Percentiles rank a stretch among this genome's conserved stretches.
These are phyloP conservation scores for Monilinia vaccinii-corymbosi DNA, from an alignment of 2,329 filamentous ascomycete species.

Conservation along the genomic window DNA sequence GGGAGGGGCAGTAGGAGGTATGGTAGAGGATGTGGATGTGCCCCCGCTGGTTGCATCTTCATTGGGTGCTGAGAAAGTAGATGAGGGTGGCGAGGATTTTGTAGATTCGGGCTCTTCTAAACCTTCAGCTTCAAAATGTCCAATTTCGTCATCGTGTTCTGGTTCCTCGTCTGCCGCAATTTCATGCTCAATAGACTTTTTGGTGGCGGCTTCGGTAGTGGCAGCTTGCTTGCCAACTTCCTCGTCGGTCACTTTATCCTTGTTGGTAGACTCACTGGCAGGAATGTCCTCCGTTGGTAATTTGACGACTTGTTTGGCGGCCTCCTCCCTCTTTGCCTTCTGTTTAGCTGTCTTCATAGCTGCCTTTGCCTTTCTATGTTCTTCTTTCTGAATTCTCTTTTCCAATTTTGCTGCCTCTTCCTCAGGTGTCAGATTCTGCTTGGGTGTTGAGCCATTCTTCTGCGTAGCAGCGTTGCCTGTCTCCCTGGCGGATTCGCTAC, in stretches of 20 bases:
- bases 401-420: not conserved
- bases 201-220: constrained; percentile 9
- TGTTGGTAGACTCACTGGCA: constrained; percentile 19
- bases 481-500: not conserved
- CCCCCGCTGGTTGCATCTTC: constrained; percentile 48
- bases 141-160: constrained; percentile 29
- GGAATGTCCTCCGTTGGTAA: constrained; percentile 16
- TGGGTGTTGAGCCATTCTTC: constrained; percentile 31
- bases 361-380: constrained; percentile 29
- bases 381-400: constrained; percentile 25
- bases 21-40: constrained; percentile 62
- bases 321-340: constrained; percentile 22
- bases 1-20: constrained; percentile 49
- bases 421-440: not conserved
- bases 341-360: constrained; percentile 39
- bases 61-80: constrained; percentile 51
- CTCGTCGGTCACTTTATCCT: not conserved
- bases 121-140: constrained; percentile 38
- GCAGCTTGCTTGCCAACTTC: constrained; percentile 11
- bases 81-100: constrained; percentile 34
- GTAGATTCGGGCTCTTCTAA: constrained; percentile 39
- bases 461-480: constrained; percentile 27
- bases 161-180: constrained; percentile 23
- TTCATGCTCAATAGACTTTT: constrained; percentile 11
- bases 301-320: constrained; percentile 3